phyloP scores from a whole-genome alignment of 169 alveolate species.

The Plasmodium blacklocki region DNA sequence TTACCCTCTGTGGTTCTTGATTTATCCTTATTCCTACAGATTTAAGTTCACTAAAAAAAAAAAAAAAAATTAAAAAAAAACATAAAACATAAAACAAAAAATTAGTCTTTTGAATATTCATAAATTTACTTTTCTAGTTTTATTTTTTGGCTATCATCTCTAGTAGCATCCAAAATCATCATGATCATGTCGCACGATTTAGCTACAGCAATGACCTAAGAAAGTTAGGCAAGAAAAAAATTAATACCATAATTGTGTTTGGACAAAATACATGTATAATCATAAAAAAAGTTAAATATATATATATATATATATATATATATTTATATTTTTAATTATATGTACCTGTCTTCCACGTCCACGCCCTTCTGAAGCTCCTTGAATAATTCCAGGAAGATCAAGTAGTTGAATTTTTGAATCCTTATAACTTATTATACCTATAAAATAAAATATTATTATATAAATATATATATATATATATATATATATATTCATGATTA shows the following conservation, averaged over 20 bases:
- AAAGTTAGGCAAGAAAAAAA: background rate
- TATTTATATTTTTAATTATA: background rate
- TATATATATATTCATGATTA: background rate
- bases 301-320: background rate
- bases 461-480: background rate
- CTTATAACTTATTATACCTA: constrained; percentile 86
- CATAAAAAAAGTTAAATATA: background rate
- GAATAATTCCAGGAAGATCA: constrained; percentile 96
- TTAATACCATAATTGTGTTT: background rate
- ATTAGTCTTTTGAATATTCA: background rate
- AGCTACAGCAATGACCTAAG: constrained; percentile 95
- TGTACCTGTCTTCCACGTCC: constrained; percentile 97
- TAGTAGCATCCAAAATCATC: constrained; percentile 96
- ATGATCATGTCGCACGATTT: constrained; percentile 95
- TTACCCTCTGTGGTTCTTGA: constrained; percentile 93
- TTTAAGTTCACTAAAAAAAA: constrained; percentile 90
- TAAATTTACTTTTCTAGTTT: constrained; percentile 88
- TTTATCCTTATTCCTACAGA: constrained; percentile 98
- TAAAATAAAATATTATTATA: constrained; percentile 1
- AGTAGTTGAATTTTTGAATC: constrained; percentile 97
- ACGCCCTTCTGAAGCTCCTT: constrained; percentile 99
- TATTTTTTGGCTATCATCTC: constrained; percentile 94
- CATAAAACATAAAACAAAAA: background rate
- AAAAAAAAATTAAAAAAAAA: background rate
- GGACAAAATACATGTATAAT: background rate